Evolutionary conservation across 371 early-diverging fungal species (phyloP), one percentile per base, ranked within the genome.

Genomic region (Dinochytrium kinnereticum): DNA sequence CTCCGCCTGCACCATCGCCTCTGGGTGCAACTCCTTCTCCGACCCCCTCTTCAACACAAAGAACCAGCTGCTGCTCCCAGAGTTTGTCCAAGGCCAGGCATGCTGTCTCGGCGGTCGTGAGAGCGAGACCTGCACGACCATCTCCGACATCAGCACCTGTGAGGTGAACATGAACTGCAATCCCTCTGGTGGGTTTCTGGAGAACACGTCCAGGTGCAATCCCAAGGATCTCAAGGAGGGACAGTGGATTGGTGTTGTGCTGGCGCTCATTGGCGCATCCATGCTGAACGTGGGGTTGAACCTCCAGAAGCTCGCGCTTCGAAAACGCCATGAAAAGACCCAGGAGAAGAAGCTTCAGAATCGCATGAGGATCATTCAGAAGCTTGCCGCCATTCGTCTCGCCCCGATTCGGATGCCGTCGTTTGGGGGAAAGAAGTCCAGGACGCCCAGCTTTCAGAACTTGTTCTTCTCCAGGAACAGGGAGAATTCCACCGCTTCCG

Each of bases 201-300:
- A 19, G 24, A 17, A 21, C 19, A 39, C 5, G 19, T 61, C 55
- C 19, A 34, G 36, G 37, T 72, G 68, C 51, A 38, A 49, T 15
- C 31, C 39, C 0, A 40, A 37, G 38, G 51, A 57, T 61, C 38
- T 51, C 3, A 36, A 49, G 34, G 50, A 67, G 33, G 75, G 67
- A 3, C 74, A 72, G 28, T 81, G 82, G 90, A 90, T 94, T 36
- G 95, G 95, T 3, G 88, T 93, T 31, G 72, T 93, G 31, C 82
- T 94, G 65, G 87, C 88, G 24, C 75, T 95, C 37, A 76, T 88
- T 33, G 93, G 94, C 50, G 92, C 93, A 37, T 81, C 91, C 17
- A 81, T 89, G 1, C 84, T 92, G 36, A 95, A 94, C 79, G 72
- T 94, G 64, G 96, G 96, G n/a, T 81, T 95, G 38, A 95, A 95